Conservation (phyloP, 441 rosid species). For the Mallotus repandus region DNA sequence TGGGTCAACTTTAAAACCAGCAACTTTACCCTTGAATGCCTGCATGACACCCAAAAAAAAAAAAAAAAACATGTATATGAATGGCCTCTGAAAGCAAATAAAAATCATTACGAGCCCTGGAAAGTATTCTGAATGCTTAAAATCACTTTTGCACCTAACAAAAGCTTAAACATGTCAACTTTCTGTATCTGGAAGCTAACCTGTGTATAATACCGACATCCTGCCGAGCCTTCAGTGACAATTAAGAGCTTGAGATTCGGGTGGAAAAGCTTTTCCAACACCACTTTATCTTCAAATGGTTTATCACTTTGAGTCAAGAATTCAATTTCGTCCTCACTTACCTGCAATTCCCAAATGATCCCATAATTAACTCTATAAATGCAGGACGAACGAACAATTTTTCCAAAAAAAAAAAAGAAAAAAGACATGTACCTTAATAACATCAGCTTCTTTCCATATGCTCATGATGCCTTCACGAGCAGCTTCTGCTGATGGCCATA, state of each 20-base stretch:
- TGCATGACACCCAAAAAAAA: constrained; percentile 15
- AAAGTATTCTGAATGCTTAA: neutral
- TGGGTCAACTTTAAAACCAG: constrained; percentile 55
- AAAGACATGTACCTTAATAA: constrained; percentile 53
- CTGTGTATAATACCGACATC: constrained; percentile 79
- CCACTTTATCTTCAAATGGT: constrained; percentile 37
- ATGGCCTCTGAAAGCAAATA: constrained; percentile 22
- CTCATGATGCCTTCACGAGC: constrained; percentile 69
- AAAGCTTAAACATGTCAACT: neutral
- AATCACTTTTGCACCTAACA: neutral
- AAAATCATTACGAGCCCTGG: neutral
- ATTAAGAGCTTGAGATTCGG: constrained; percentile 58
- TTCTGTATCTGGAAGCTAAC: constrained; percentile 26
- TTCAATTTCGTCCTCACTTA: constrained; percentile 75
- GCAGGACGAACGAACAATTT: neutral
- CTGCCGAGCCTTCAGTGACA: constrained; percentile 72
- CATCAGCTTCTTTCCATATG: constrained; percentile 77
- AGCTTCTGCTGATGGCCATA: constrained; percentile 80
- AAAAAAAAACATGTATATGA: constrained; percentile 37
- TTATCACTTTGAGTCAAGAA: constrained; percentile 55
- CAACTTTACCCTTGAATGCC: constrained; percentile 68
- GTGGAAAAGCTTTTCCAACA: constrained; percentile 59
- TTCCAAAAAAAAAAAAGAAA: neutral
- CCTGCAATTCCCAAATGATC: constrained; percentile 31
- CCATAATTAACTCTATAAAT: neutral